Base-by-base conservation (phyloP, 108 stramenopile genomes). In the Licmophora abbreviata region DNA sequence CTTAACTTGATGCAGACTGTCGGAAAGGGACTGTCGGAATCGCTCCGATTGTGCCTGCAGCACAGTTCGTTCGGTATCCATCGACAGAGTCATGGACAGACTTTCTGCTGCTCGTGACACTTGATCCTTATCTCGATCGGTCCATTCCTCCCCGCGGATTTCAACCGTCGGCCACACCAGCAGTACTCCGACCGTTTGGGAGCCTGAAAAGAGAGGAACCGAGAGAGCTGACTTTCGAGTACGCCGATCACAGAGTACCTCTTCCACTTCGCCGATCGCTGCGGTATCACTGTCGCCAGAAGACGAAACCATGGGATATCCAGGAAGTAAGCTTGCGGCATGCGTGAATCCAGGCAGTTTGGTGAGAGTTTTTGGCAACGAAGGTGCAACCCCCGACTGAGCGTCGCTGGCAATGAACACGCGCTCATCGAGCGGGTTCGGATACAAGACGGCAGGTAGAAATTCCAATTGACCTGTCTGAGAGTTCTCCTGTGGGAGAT, bases 1-100 rank as follows among this genome's bases (percentile, higher is more conserved):
- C 64, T 88, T 92, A n/a, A 92, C 73, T 56, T 92, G 90, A 64
- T 92, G 90, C 30, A 92, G 53, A 34, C 68, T 70, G 51, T 92
- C 78, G 0, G 84, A 79, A 46, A 92, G 60, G 4, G 80, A 66
- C 17, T 69, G 48, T 28, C 64, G 61, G 26, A 88, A 54, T 36
- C 56, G 46, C 3, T 79, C 69, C 21, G 70, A 70, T 58, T 79
- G 68, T 29, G 64, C 46, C 15, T 58, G 66, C 17, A 77, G 41
- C 0, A 59, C 44, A 29, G 54, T 58, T 3, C 74, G 76, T 54
- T 88, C 84, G 4, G 70, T 64, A 53, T 92, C 90, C 82, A 88
- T 85, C 7, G 71, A 77, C 5, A 92, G 59, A 15, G 90, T 83
- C 56, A 92, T 48, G 12, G 85, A 80, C 2, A 92, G 54, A 30